A percentile compares a stretch with the other conserved stretches of the same genome.
Conservation (phyloP, 2,329 filamentous ascomycete genomes). For the Berkeleyomyces rouxiae region DNA sequence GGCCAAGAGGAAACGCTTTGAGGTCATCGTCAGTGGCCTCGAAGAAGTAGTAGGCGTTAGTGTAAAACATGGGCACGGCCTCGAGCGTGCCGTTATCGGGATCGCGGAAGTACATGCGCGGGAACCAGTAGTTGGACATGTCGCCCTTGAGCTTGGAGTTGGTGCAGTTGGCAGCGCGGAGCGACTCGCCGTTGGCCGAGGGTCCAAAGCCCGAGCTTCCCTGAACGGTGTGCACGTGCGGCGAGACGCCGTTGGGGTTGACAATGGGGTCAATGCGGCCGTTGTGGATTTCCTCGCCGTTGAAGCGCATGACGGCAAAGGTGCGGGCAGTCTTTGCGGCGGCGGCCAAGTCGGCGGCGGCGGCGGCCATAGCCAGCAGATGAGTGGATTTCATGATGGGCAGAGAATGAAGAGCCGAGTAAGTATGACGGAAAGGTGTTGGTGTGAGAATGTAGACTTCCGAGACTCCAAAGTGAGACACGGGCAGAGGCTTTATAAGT, state of each 20-base stretch:
- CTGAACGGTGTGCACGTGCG: conserved; percentile 54
- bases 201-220: conserved; percentile 53
- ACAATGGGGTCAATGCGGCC: conserved; percentile 54
- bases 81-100: conserved; percentile 45
- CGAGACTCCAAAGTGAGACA: too few relatives aligned
- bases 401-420: neutral
- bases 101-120: conserved; percentile 51
- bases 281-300: conserved; percentile 44
- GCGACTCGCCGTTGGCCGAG: conserved; percentile 41
- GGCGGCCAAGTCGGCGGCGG: conserved; percentile 17
- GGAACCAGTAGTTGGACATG: conserved; percentile 63
- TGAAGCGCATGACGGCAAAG: conserved; percentile 56
- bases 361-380: conserved; percentile 13
- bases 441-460: too few relatives aligned
- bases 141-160: conserved; percentile 53
- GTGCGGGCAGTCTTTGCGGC: conserved; percentile 30
- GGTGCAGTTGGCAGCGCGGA: conserved; percentile 48
- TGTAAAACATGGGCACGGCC: conserved; percentile 52
- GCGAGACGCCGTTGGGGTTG: conserved; percentile 37
- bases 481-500: too few relatives aligned
- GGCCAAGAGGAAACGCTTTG: conserved; percentile 50
- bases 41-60: conserved; percentile 65
- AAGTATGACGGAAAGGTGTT: neutral
- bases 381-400: conserved; percentile 23
- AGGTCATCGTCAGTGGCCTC: conserved; percentile 48